Evolutionary conservation across 805 yeast species (phyloP).

Genomic region (Saccharomycopsis oosterbeekiorum): DNA sequence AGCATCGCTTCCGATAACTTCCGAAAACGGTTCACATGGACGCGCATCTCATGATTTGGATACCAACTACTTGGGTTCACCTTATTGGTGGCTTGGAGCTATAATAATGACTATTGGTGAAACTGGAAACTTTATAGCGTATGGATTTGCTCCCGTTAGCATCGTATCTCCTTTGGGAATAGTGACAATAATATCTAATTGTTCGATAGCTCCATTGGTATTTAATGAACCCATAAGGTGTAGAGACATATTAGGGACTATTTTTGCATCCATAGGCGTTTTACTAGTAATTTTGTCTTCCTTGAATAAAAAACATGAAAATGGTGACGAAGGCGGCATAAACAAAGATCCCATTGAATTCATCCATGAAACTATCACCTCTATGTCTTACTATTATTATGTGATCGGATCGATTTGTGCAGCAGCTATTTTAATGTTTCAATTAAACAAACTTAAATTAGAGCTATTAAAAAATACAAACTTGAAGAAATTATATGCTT

Average conservation of each 20-base stretch:
- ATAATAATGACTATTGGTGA: constrained; percentile 36
- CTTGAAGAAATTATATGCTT: constrained; percentile 19
- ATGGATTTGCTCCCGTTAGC: constrained; percentile 39
- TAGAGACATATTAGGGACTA: constrained; percentile 31
- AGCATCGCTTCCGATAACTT: constrained; percentile 13
- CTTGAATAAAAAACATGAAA: constrained; percentile 19
- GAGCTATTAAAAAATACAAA: neutral
- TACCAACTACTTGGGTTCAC: constrained; percentile 16
- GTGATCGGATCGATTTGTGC: constrained; percentile 11
- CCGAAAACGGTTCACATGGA: neutral
- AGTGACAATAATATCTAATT: constrained; percentile 37
- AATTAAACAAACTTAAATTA: neutral
- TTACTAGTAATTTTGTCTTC: constrained; percentile 32
- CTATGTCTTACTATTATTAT: constrained; percentile 24
- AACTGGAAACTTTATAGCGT: constrained; percentile 37
- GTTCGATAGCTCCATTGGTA: constrained; percentile 38
- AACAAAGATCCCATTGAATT: constrained; percentile 22
- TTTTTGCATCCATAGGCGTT: constrained; percentile 33
- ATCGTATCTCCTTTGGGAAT: constrained; percentile 42
- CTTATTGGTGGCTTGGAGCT: constrained; percentile 35
- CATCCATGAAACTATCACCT: constrained; percentile 23
- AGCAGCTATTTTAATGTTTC: constrained; percentile 2
- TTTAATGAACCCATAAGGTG: constrained; percentile 31
- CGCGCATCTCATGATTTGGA: neutral
- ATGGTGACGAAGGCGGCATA: neutral